These are phyloP conservation scores for Neoarthrinium moseri DNA, from an alignment of 2,329 filamentous ascomycete genomes.

Conservation along the genomic window DNA sequence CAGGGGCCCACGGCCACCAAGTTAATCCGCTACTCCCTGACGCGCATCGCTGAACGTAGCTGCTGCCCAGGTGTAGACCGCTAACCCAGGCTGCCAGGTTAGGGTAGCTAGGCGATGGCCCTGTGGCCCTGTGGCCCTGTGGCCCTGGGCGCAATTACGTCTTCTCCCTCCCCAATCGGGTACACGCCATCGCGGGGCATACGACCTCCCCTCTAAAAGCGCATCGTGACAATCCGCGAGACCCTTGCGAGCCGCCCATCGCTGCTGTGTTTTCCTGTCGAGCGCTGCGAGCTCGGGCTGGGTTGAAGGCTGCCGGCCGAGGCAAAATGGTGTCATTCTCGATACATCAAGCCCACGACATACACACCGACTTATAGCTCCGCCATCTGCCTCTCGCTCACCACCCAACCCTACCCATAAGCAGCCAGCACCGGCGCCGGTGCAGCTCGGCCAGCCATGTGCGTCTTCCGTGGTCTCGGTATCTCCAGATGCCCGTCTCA, in stretches of 20 bases:
- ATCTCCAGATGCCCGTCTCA: slow-evolving; percentile 1
- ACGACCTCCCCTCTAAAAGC: neutral
- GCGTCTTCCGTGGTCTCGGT: slow-evolving; percentile 3
- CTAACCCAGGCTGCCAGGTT: no score
- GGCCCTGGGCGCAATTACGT: slow-evolving; percentile 2
- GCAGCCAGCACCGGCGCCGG: slow-evolving; percentile 19
- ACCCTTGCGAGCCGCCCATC: no score
- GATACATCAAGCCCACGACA: neutral
- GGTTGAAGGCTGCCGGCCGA: no score
- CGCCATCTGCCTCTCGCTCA: slow-evolving; percentile 5
- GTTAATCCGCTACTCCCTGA: slow-evolving; percentile 3
- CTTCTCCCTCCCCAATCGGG: neutral
- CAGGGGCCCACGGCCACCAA: neutral
- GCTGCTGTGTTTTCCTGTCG: neutral
- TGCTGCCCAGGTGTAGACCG: no score
- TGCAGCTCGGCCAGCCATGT: slow-evolving; percentile 25
- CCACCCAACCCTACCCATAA: slow-evolving; percentile 14
- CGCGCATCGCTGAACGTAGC: no score
- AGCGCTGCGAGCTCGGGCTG: neutral
- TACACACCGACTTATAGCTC: slow-evolving; percentile 17
- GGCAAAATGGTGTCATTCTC: slow-evolving; percentile 14
- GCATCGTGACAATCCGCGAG: neutral
- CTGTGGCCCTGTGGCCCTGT: no score
- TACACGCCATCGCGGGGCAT: slow-evolving; percentile 1
- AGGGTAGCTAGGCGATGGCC: no score